A percentile compares a stretch with the other conserved stretches of the same genome.
phyloP scores from a whole-genome alignment of 352 stramenopile species.

The Globisporangium carolinianum region DNA sequence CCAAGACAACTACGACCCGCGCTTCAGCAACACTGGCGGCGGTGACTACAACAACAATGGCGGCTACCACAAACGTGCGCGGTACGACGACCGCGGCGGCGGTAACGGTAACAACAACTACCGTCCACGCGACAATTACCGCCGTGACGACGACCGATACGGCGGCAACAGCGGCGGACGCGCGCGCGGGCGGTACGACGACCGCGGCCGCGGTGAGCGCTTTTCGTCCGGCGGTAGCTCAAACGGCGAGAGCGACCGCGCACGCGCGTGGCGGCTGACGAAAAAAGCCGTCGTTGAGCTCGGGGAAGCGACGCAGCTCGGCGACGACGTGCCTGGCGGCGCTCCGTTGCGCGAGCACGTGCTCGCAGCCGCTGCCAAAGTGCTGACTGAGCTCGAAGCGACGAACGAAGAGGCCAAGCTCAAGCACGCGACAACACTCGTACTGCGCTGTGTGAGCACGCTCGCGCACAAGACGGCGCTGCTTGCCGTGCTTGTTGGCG shows the following conservation, averaged over 20 bases:
- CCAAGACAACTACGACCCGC: slow-evolving; percentile 11
- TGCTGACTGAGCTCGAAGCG: slow-evolving; percentile 45
- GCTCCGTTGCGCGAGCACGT: slow-evolving; percentile 40
- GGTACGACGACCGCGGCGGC: slow-evolving; percentile 33
- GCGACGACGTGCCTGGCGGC: slow-evolving; percentile 22
- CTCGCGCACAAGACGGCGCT: slow-evolving; percentile 68
- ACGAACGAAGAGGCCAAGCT: slow-evolving; percentile 51
- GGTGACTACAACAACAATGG: slow-evolving; percentile 15
- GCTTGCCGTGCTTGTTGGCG: slow-evolving; percentile 55
- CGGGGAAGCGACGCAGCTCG: slow-evolving; percentile 28
- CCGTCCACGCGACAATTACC: slow-evolving; percentile 16
- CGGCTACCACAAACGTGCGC: slow-evolving; percentile 51
- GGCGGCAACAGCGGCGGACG: slow-evolving; percentile 4
- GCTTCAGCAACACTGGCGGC: slow-evolving; percentile 26
- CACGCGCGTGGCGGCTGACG: slow-evolving; percentile 57
- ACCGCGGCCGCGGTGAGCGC: slow-evolving; percentile 18
- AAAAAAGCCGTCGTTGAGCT: slow-evolving; percentile 76
- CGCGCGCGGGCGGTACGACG: slow-evolving; percentile 22
- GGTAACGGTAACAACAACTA: slow-evolving; percentile 11
- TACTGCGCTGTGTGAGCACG: slow-evolving; percentile 43
- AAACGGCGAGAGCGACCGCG: slow-evolving; percentile 51
- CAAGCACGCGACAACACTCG: slow-evolving; percentile 39
- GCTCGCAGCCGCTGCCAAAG: slow-evolving; percentile 24
- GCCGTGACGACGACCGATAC: slow-evolving; percentile 28
- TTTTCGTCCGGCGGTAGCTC: slow-evolving; percentile 13